Evolutionary conservation across 2,329 filamentous ascomycete species (phyloP).

Genomic region (Aspergillus sp.): DNA sequence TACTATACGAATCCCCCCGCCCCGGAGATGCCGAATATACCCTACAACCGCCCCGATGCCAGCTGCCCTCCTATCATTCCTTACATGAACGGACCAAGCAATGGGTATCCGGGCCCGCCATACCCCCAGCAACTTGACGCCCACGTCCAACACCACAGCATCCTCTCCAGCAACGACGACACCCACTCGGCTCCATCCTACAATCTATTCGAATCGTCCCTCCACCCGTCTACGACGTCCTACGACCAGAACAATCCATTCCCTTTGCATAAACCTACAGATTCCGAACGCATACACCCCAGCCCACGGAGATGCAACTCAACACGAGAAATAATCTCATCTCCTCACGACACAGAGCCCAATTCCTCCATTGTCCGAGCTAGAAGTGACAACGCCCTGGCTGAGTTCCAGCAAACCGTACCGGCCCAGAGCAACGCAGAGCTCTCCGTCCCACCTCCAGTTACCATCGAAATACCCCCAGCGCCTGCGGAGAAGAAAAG

Average conservation of each 20-base stretch:
- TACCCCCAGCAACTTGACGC: neutral
- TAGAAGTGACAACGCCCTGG: constrained; percentile 20
- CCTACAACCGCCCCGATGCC: neutral
- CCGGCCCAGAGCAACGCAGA: constrained; percentile 22
- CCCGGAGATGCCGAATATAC: neutral
- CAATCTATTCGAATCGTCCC: constrained; percentile 23
- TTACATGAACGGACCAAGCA: constrained; percentile 11
- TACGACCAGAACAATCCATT: constrained; percentile 9
- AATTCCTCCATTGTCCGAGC: constrained; percentile 34
- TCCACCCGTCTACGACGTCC: constrained; percentile 8
- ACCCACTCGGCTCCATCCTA: constrained; percentile 16
- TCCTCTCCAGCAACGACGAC: constrained; percentile 6
- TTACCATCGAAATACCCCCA: constrained; percentile 20
- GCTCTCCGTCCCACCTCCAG: constrained; percentile 24
- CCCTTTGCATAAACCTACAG: constrained; percentile 11
- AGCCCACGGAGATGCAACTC: constrained; percentile 23
- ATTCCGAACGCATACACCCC: constrained; percentile 11
- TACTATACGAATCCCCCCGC: neutral
- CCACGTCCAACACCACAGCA: neutral
- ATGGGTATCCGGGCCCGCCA: neutral
- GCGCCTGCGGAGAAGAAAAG: constrained; percentile 24
- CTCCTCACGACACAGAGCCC: constrained; percentile 40
- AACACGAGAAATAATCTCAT: constrained; percentile 24
- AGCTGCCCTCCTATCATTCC: constrained; percentile 1
- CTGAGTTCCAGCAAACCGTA: constrained; percentile 17